phyloP scores from a whole-genome alignment of 352 stramenopile genomes.

The Phytopythium helicoides region DNA sequence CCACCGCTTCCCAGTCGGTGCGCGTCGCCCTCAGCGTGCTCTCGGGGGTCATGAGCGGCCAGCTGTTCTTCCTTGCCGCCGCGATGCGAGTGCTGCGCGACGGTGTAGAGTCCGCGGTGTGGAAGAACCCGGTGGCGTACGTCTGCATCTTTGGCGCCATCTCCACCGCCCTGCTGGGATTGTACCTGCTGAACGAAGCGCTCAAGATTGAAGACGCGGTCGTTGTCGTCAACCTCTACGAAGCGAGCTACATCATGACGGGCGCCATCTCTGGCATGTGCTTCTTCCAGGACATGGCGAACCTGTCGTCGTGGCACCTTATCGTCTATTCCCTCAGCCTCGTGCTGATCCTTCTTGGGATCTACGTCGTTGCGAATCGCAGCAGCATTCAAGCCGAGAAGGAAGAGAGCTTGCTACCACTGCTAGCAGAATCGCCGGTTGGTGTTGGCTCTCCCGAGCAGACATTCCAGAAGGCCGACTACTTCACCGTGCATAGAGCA shows the following conservation, averaged over 20 bases:
- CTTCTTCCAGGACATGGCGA: conserved; percentile 80
- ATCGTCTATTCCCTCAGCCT: conserved; percentile 74
- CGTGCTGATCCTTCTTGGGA: conserved; percentile 63
- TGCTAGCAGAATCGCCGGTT: conserved; percentile 41
- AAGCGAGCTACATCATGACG: conserved; percentile 74
- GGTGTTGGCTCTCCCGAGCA: conserved; percentile 37
- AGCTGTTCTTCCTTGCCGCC: conserved; percentile 77
- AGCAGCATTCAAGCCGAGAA: too few relatives aligned
- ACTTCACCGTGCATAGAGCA: conserved; percentile 25
- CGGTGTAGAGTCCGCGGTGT: conserved; percentile 37
- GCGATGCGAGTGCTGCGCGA: conserved; percentile 67
- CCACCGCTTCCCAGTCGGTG: conserved; percentile 8
- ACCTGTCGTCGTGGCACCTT: conserved; percentile 63
- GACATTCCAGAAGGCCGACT: conserved; percentile 55
- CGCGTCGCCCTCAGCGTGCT: conserved; percentile 61
- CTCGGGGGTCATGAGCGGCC: conserved; percentile 65
- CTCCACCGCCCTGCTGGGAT: conserved; percentile 49
- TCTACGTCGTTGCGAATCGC: conserved; percentile 67
- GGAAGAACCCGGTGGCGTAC: conserved; percentile 60
- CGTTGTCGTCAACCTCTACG: conserved; percentile 83
- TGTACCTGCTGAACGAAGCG: conserved; percentile 78
- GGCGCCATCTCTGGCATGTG: conserved; percentile 73
- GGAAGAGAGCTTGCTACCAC: conserved; percentile 18
- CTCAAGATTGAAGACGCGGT: conserved; percentile 81
- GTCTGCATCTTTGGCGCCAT: conserved; percentile 61